Evolutionary conservation across 2,329 filamentous ascomycete species (phyloP), one percentile per base, ranked within the genome.

Genomic region (Celoporthe dispersa): DNA sequence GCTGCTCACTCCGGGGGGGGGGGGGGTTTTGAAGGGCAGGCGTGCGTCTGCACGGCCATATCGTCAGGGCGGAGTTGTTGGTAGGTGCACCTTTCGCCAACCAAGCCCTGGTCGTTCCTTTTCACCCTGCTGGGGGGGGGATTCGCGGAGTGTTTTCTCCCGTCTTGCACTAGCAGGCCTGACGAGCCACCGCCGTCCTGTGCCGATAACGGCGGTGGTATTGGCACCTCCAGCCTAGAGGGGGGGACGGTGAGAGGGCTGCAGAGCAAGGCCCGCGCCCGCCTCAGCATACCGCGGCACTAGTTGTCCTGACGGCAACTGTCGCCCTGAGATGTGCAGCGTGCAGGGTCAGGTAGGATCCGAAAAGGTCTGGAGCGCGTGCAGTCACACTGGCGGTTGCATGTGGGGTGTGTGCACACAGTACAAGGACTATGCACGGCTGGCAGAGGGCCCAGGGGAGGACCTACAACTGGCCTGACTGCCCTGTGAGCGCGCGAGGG

Each of bases 181-280:
- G 22, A 31, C 19, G 28, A 55, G 51, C 51, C 25, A 31, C 16
- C 41, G 16, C 16, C 16, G 51, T 3, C 12, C 53, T 57, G 9
- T 57, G 53, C 53, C 53, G 53, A 57, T 57, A 57, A 57, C 53
- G 53, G 53, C 25, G 53, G 12, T 57, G 25, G 28, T 57, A 33
- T 57, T 31, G 53, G 12, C 11, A 57, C 28, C 14, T 19, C 53
- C 53, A 57, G 28, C 6, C 3, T 11, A 28, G 14, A 28, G 6
- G 14, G 33, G 28, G 53, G 33, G 12, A 31, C 25, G 28, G 53
- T 31, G 53, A 31, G 51, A 28, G 11, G n/a, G 12, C 51, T 25
- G 51, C n/a, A 53, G 51, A 28, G 6, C 8, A 14, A 25, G n/a
- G 7, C 22, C n/a, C 5, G n/a, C 51, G 37, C 48, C 48, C 6